Conservation (phyloP, 805 yeast genomes). For the Huiozyma sinensis region DNA sequence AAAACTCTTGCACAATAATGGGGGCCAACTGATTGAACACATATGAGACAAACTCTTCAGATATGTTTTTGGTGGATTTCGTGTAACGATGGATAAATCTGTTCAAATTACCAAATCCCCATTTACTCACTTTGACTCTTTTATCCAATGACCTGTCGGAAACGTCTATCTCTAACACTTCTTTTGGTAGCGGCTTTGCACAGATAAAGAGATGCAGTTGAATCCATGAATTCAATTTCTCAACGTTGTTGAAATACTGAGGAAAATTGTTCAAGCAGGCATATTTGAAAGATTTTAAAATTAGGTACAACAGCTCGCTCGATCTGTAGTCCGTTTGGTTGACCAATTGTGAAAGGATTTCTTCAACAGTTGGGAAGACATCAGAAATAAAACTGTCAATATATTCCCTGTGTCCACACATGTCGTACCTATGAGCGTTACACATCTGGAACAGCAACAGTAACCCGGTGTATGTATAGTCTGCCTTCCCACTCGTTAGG, state of each 20-base stretch:
- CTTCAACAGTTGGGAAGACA: constrained; percentile 47
- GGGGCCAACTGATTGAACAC: constrained; percentile 56
- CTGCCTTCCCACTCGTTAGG: constrained; percentile 29
- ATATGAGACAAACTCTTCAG: constrained; percentile 42
- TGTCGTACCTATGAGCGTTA: constrained; percentile 46
- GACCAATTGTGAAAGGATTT: constrained; percentile 36
- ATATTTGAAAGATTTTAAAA: constrained; percentile 57
- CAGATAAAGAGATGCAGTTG: constrained; percentile 52
- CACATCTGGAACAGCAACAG: constrained; percentile 46
- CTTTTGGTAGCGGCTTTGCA: constrained; percentile 43
- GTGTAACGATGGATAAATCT: constrained; percentile 56
- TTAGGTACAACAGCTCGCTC: constrained; percentile 44
- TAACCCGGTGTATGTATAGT: constrained; percentile 42
- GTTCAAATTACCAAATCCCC: constrained; percentile 75
- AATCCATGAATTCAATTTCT: constrained; percentile 46
- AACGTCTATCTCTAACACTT: constrained; percentile 37
- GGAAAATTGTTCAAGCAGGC: constrained; percentile 52
- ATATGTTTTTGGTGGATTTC: constrained; percentile 34
- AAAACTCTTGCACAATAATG: constrained; percentile 52
- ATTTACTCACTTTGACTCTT: constrained; percentile 69
- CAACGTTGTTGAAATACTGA: constrained; percentile 32
- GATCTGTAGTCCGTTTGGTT: constrained; percentile 27
- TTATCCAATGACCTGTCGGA: constrained; percentile 37
- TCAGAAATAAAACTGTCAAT: constrained; percentile 38
- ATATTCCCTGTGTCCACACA: constrained; percentile 35